Conservation (phyloP, 108 stramenopile species). For the Skeletonema tropicum region DNA sequence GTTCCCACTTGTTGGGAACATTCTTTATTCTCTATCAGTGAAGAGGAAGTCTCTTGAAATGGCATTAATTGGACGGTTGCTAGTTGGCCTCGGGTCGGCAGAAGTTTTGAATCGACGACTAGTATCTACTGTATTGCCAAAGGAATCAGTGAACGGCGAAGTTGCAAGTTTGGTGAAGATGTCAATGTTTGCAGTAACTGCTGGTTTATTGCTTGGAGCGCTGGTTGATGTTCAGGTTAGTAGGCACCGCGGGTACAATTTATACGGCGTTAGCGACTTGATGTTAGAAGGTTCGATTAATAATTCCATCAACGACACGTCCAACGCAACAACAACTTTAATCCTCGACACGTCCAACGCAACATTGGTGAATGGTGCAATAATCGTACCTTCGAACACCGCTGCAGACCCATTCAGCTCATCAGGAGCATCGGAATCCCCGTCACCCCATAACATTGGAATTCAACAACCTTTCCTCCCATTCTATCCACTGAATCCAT, state of each 20-base stretch:
- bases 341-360: background rate
- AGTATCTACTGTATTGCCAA: slow-evolving; percentile 11
- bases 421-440: background rate
- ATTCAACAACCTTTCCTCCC: slow-evolving; percentile 22
- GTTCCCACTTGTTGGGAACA: slow-evolving; percentile 40
- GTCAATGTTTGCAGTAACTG: slow-evolving; percentile 23
- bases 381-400: background rate
- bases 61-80: slow-evolving; percentile 41
- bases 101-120: slow-evolving; percentile 39
- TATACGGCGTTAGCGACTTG: background rate
- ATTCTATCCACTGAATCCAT: slow-evolving; percentile 20
- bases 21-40: slow-evolving; percentile 28
- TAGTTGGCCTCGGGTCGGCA: slow-evolving; percentile 43
- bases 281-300: slow-evolving; percentile 5
- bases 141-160: slow-evolving; percentile 33
- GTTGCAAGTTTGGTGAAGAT: slow-evolving; percentile 19
- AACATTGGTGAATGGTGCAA: background rate
- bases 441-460: slow-evolving; percentile 1
- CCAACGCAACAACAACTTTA: background rate
- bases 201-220: slow-evolving; percentile 32
- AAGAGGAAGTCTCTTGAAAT: slow-evolving; percentile 22
- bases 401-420: background rate
- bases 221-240: slow-evolving; percentile 32
- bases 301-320: background rate
- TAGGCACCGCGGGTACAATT: background rate